Evolutionary conservation across 176 grass and related monocot species (phyloP).

Genomic region (maize (Zea mays)): Zm-B73-REFERENCE-NAM-5.0 NC_050101.1:119231501-119232000

Average conservation of each 20-base stretch:
- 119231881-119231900: not conserved
- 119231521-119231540: no score
- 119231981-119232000: constrained; percentile 5
- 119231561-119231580: no score
- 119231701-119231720: no score
- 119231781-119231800: not conserved
- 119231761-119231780: not conserved
- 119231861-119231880: not conserved
- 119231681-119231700: no score
- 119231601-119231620: no score
- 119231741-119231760: not conserved
- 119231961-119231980: not conserved
- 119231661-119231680: no score
- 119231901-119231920: not conserved
- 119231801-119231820: not conserved
- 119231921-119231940: constrained; percentile 6
- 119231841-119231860: not conserved
- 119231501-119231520: no score
- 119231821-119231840: not conserved
- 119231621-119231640: no score
- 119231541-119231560: no score
- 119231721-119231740: not conserved
- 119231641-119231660: no score
- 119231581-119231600: no score
- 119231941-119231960: not conserved